Conservation (phyloP, 257 asterid species). For the Perilla frutescens region DNA sequence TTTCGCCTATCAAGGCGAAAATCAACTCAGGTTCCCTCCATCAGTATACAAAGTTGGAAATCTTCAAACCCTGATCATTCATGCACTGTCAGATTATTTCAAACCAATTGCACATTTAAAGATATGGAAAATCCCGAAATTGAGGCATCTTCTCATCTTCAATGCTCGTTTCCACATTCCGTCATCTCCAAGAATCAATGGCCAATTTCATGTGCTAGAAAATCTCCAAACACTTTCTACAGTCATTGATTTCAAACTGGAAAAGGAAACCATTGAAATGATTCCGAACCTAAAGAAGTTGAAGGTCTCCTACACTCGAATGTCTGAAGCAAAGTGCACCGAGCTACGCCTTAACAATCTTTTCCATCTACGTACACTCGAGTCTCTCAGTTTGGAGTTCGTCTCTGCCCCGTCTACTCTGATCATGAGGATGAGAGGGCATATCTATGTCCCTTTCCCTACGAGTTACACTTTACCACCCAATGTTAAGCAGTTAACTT, state of each 20-base stretch:
- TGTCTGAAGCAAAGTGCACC: not conserved
- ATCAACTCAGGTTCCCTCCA: slow-evolving; percentile 10
- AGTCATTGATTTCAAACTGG: slow-evolving; percentile 7
- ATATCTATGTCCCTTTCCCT: not conserved
- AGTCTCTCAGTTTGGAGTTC: slow-evolving; percentile 17
- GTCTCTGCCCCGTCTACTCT: not conserved
- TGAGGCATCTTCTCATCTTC: slow-evolving; percentile 18
- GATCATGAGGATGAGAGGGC: no score
- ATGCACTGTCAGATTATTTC: not conserved
- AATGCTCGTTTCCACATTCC: no score
- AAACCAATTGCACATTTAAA: not conserved
- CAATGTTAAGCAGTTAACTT: slow-evolving; percentile 24
- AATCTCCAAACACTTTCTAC: slow-evolving; percentile 26
- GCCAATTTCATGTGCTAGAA: not conserved
- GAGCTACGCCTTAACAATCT: slow-evolving; percentile 24
- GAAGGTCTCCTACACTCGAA: not conserved
- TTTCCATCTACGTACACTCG: slow-evolving; percentile 10
- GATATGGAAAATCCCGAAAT: not conserved
- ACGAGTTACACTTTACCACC: slow-evolving; percentile 16
- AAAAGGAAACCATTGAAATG: slow-evolving; percentile 5
- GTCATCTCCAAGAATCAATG: no score
- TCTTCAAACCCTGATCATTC: slow-evolving; percentile 21
- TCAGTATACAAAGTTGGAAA: slow-evolving; percentile 2
- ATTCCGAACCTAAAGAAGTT: not conserved
- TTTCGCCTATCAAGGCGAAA: not conserved